Conservation (phyloP, 768 basidiomycete species). For the Pulveroboletus ravenelii region DNA sequence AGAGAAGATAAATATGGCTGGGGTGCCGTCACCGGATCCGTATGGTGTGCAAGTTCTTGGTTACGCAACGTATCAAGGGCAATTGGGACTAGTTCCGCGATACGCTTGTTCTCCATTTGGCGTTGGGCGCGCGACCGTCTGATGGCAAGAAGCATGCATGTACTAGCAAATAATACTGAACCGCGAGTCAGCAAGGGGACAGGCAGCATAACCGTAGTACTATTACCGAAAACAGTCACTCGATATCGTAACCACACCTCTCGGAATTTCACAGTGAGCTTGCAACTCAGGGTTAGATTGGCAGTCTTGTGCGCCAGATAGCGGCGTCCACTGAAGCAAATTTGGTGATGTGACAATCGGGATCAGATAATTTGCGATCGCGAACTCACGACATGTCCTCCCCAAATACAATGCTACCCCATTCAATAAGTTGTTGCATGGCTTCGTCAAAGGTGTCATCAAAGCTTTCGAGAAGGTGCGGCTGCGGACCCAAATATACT, state of each 20-base stretch:
- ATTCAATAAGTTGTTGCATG: slow-evolving; percentile 68
- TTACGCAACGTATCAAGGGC: slow-evolving; percentile 76
- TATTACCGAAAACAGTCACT: slow-evolving; percentile 54
- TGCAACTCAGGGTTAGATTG: slow-evolving; percentile 62
- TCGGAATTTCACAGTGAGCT: slow-evolving; percentile 58
- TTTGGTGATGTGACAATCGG: slow-evolving; percentile 19
- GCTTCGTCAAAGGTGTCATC: slow-evolving; percentile 77
- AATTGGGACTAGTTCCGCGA: slow-evolving; percentile 70
- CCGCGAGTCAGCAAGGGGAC: slow-evolving; percentile 14
- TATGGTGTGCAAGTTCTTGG: slow-evolving; percentile 78
- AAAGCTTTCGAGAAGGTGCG: slow-evolving; percentile 51
- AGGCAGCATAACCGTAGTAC: slow-evolving; percentile 3
- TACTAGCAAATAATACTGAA: slow-evolving; percentile 27
- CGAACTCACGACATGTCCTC: slow-evolving; percentile 58
- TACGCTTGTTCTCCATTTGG: slow-evolving; percentile 56
- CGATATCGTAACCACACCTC: slow-evolving; percentile 70
- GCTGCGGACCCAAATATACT: slow-evolving; percentile 35
- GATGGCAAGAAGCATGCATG: slow-evolving; percentile 15
- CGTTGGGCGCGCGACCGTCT: slow-evolving; percentile 40
- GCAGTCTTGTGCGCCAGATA: slow-evolving; percentile 74
- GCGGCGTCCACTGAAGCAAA: slow-evolving; percentile 52
- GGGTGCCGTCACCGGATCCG: slow-evolving; percentile 71
- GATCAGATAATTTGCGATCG: slow-evolving; percentile 23
- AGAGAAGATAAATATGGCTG: slow-evolving; percentile 78
- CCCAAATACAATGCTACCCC: slow-evolving; percentile 66